Base-by-base conservation (phyloP, 768 basidiomycete species). In the Kwoniella newhampshirensis region DNA sequence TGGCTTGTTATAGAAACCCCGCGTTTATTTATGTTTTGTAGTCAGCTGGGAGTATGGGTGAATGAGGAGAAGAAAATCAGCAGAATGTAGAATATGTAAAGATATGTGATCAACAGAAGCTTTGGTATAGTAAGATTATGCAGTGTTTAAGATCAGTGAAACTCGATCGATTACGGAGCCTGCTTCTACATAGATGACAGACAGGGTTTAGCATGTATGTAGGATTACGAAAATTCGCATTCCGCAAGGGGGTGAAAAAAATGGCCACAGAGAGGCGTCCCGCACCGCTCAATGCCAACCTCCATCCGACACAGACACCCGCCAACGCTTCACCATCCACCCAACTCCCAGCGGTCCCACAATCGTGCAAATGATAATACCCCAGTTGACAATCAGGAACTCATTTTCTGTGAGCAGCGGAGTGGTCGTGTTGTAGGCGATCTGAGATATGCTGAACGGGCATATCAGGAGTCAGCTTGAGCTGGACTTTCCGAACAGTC, bases 311-410 rank as follows among this genome's bases (percentile, higher is more conserved):
- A 71, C 62, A 6, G 35, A 39, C 40, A 54, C 54, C 1, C 66
- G 57, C 32, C 60, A 62, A 26, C 57, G 26, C 49, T 60, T 66
- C 39, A 74, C 62, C 2, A 75, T 57, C n/a, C 60, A 48, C 0
- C 76, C 75, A 7, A 75, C 70, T 13, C 58, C 64, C 2, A 78
- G 54, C 0, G 80, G 79, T 11, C 85, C 84, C 9, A 79, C 75
- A 23, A 84, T 72, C 0, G 84, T 85, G 59, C 81, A 82, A 1
- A 85, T 26, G 3, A 84, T 59, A 54, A 83, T 82, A 0, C 82
- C 83, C 83, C 83, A 85, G 20, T 81, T 81, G 5, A 81, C 81
- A n/a, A 84, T 73, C 7, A 82, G 78, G 65, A 80, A 83, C 3
- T 81, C 75, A 53, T 83, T 82, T 30, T 80, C 77, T 2, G 78